Evolutionary conservation across 2,329 filamentous ascomycete species (phyloP), one percentile per base, ranked within the genome.

Genomic region (Furcasterigmium furcatum): DNA sequence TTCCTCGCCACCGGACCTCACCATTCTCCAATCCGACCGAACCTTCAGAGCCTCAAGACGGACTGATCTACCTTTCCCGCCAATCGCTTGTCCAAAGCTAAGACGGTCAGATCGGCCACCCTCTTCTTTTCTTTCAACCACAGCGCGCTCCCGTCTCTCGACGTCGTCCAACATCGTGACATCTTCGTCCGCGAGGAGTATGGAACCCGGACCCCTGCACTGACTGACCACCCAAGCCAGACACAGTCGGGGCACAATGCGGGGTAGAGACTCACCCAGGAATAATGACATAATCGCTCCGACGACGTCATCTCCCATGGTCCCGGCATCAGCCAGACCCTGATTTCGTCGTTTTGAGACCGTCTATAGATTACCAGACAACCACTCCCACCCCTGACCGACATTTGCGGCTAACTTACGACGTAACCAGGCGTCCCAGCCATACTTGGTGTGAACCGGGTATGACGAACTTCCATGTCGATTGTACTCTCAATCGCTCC

Each of bases 1-100:
- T 42, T 42, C 24, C 39, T 59, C 36, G 44, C 39, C 40, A 42
- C 40, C 27, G 5, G 12, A 14, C 34, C 19, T 16, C 34, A 19
- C 18, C 34, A 9, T 6, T 12, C 24, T 27, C 24, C 24, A 27
- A 27, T 27, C 24, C 24, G 24, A 27, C 24, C 24, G 24, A 12
- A 27, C 7, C 24, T 27, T 12, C n/a, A 36, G 34, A 36, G 34
- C 34, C 34, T 36, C 34, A 36, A 18, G 5, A n/a, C 16, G 20
- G 14, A 19, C 36, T 22, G 36, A 32, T 29, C 25, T 19, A 18
- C 6, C 14, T 21, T 18, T 20, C 19, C 40, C 40, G 19, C 40
- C 40, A 34, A 34, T 21, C n/a, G 25, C 24, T 20, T n/a, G 12
- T 42, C 21, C 6, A 27, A 16, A 30, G 40, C 29, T 42, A 30